Conservation (phyloP, 768 basidiomycete species). For the Infundibulicybe gibba region DNA sequence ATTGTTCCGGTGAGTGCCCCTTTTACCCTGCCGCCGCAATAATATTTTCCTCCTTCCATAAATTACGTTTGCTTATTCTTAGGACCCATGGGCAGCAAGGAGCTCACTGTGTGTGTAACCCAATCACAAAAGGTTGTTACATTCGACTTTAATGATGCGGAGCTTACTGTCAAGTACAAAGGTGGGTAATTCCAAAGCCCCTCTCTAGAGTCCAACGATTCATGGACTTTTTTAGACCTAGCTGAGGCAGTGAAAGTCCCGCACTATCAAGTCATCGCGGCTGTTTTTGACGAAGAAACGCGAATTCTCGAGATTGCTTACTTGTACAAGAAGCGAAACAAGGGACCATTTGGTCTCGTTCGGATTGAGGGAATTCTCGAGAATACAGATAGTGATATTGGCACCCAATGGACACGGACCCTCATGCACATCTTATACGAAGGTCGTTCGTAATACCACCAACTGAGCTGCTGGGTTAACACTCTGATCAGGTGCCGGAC, state of each 20-base stretch:
- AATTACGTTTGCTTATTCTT: no score
- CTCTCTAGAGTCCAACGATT: not conserved
- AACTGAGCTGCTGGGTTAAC: no score
- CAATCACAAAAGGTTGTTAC: slow-evolving; percentile 3
- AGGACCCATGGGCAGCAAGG: not conserved
- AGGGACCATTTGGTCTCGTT: slow-evolving; percentile 31
- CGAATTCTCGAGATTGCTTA: slow-evolving; percentile 46
- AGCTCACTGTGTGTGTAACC: not conserved
- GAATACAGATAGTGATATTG: slow-evolving; percentile 26
- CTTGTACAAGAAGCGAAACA: slow-evolving; percentile 41
- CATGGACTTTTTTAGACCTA: slow-evolving; percentile 1
- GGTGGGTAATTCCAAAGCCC: not conserved
- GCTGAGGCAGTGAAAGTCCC: slow-evolving; percentile 28
- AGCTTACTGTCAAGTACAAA: slow-evolving; percentile 1
- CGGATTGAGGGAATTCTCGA: slow-evolving; percentile 40
- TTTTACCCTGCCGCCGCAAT: no score
- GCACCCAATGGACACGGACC: slow-evolving; percentile 48
- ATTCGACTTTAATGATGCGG: slow-evolving; percentile 8
- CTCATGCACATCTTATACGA: slow-evolving; percentile 60
- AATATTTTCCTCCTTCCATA: no score
- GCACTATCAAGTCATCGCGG: slow-evolving; percentile 52
- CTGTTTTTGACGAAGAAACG: slow-evolving; percentile 29
- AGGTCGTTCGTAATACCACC: slow-evolving; percentile 30
- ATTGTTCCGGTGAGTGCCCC: no score
- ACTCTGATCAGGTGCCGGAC: slow-evolving; percentile 33